Conservation (phyloP, 257 asterid genomes). For the Nicotiana benthamiana region DNA sequence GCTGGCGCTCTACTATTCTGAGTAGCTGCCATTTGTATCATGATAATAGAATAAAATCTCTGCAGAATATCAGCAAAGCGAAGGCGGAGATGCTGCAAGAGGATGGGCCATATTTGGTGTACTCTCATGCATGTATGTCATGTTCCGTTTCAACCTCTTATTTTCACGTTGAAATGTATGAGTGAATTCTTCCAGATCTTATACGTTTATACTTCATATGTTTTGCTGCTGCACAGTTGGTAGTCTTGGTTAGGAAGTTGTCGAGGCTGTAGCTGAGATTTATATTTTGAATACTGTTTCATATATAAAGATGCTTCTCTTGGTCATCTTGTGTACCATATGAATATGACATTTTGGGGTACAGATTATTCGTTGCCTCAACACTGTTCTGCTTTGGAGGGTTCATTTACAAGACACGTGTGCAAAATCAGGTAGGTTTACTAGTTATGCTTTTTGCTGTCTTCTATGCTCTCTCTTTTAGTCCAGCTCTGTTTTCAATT, state of each 20-base stretch:
- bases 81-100: conserved; percentile 41
- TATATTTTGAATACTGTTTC: background rate
- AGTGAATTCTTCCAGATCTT: background rate
- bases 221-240: conserved; percentile 1
- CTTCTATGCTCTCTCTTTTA: background rate
- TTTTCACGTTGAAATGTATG: background rate
- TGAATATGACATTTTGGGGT: conserved; percentile 6
- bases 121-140: conserved; percentile 69
- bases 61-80: conserved; percentile 52
- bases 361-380: conserved; percentile 55
- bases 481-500: background rate
- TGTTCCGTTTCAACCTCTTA: background rate
- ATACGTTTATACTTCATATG: background rate
- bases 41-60: background rate
- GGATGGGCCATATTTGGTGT: conserved; percentile 96
- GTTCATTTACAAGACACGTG: conserved; percentile 59
- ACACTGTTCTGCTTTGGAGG: conserved; percentile 74
- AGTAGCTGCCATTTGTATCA: background rate
- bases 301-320: background rate
- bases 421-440: conserved; percentile 52
- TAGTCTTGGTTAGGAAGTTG: background rate
- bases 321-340: conserved; percentile 4
- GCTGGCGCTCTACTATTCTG: background rate
- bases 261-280: background rate
- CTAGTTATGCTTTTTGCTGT: conserved; percentile 10